A percentile compares a stretch with the other conserved stretches of the same genome.
Evolutionary conservation across 129 eudicot species (phyloP).

Genomic region (Flaveria brownii): DNA sequence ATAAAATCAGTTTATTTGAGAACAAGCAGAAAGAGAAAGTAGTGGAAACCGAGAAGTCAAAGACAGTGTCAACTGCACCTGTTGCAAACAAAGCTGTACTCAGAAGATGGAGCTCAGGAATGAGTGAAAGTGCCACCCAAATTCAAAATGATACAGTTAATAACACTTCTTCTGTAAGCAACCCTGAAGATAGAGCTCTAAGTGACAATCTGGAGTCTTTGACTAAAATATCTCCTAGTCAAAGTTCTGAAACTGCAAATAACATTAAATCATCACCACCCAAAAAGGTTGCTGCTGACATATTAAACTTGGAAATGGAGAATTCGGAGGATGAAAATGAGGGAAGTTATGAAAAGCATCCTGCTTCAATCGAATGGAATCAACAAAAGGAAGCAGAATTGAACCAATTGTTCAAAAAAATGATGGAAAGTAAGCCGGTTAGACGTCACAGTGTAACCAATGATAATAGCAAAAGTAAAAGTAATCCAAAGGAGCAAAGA

Average conservation of each 20-base stretch:
- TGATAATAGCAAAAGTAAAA: slow-evolving; percentile 45
- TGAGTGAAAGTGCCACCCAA: slow-evolving; percentile 57
- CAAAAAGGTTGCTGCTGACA: slow-evolving; percentile 34
- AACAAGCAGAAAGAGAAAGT: slow-evolving; percentile 71
- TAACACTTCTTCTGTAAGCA: slow-evolving; percentile 33
- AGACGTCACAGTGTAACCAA: slow-evolving; percentile 45
- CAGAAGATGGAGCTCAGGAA: slow-evolving; percentile 95
- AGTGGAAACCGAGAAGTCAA: slow-evolving; percentile 57
- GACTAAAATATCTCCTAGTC: slow-evolving; percentile 19
- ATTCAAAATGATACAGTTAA: slow-evolving; percentile 33
- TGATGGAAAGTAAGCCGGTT: slow-evolving; percentile 76
- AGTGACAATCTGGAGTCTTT: slow-evolving; percentile 28
- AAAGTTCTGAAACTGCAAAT: slow-evolving; percentile 41
- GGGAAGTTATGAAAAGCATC: slow-evolving; percentile 42
- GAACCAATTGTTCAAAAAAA: slow-evolving; percentile 73
- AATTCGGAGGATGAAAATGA: slow-evolving; percentile 28
- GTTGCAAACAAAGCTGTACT: slow-evolving; percentile 70
- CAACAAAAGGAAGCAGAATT: slow-evolving; percentile 92
- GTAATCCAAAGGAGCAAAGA: slow-evolving; percentile 43
- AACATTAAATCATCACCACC: slow-evolving; percentile 34
- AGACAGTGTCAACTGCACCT: slow-evolving; percentile 42
- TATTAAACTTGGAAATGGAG: slow-evolving; percentile 32
- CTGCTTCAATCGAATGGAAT: slow-evolving; percentile 74
- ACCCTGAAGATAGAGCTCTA: slow-evolving; percentile 34
- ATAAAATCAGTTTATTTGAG: slow-evolving; percentile 87